A percentile compares a stretch with the other conserved stretches of the same genome.
Evolutionary conservation across 1,139 yeast genomes (phyloP).

Genomic region (Zygosaccharomyces sapae): DNA sequence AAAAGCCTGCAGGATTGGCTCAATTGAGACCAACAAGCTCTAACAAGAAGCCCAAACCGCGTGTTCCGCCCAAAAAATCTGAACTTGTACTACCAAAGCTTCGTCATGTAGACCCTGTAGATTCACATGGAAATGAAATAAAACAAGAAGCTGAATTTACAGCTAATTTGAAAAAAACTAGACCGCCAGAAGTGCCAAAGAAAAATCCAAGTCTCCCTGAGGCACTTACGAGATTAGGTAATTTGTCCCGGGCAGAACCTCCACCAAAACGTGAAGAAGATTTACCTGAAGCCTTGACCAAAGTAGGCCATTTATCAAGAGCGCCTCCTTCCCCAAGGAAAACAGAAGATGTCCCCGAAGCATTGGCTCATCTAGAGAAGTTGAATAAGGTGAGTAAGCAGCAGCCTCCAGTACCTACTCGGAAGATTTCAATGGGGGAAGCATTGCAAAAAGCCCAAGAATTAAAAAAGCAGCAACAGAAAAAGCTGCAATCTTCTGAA

Average conservation of each 20-base stretch:
- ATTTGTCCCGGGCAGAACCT: background rate
- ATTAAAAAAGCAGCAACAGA: slow-evolving; percentile 18
- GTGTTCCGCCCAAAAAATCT: slow-evolving; percentile 14
- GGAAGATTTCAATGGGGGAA: slow-evolving; percentile 35
- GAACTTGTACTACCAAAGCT: slow-evolving; percentile 14
- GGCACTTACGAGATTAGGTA: slow-evolving; percentile 15
- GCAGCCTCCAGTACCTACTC: slow-evolving; percentile 28
- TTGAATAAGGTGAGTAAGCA: slow-evolving; percentile 18
- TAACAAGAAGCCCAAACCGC: slow-evolving; percentile 12
- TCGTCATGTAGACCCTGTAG: slow-evolving; percentile 9
- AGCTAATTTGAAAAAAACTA: background rate
- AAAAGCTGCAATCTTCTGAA: background rate
- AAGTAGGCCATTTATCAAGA: slow-evolving; percentile 4
- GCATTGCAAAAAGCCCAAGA: slow-evolving; percentile 31
- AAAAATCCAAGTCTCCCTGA: slow-evolving; percentile 19
- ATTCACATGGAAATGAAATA: background rate
- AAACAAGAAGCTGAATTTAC: background rate
- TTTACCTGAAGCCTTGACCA: slow-evolving; percentile 17
- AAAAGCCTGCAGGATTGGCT: slow-evolving; percentile 9
- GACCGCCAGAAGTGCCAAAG: slow-evolving; percentile 10
- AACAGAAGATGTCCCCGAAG: slow-evolving; percentile 18
- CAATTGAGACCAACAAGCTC: slow-evolving; percentile 3
- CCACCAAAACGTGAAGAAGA: slow-evolving; percentile 5
- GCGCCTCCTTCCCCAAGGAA: slow-evolving; percentile 1
- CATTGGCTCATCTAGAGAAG: slow-evolving; percentile 13